phyloP scores from a whole-genome alignment of 441 rosid species.

The Brassica balearica region DNA sequence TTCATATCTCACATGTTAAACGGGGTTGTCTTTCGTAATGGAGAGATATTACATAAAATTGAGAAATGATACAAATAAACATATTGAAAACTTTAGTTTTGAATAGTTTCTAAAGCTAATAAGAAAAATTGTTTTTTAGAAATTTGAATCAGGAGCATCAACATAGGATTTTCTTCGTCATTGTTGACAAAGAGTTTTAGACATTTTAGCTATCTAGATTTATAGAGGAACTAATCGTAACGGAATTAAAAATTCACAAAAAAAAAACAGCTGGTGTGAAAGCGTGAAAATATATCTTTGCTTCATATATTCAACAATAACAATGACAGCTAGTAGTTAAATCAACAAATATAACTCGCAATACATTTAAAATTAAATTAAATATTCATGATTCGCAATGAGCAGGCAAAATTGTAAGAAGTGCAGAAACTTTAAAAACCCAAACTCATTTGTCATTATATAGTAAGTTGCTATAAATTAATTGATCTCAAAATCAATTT shows the following conservation, averaged over 20 bases:
- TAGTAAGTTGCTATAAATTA: slow-evolving; percentile 7
- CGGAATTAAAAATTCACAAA: background rate
- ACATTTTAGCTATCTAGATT: background rate
- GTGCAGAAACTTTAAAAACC: background rate
- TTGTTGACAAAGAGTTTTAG: background rate
- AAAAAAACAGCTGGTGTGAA: background rate
- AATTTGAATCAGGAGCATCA: background rate
- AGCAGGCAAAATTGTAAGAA: slow-evolving; percentile 3
- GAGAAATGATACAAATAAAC: no score
- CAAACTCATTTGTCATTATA: slow-evolving; percentile 9
- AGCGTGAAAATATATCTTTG: slow-evolving; percentile 7
- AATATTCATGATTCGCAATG: background rate
- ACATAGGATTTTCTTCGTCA: background rate
- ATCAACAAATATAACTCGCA: background rate
- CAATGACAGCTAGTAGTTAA: slow-evolving; percentile 2
- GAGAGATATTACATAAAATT: no score
- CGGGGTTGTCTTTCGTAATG: no score
- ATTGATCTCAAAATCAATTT: background rate
- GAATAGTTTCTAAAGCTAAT: no score
- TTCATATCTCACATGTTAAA: no score
- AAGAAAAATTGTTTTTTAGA: no score
- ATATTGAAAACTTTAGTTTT: no score
- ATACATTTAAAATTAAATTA: background rate
- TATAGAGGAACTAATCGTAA: slow-evolving; percentile 6
- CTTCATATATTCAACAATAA: slow-evolving; percentile 2